Conservation (phyloP, 805 yeast genomes). For the Barnettozyma vustinii region DNA sequence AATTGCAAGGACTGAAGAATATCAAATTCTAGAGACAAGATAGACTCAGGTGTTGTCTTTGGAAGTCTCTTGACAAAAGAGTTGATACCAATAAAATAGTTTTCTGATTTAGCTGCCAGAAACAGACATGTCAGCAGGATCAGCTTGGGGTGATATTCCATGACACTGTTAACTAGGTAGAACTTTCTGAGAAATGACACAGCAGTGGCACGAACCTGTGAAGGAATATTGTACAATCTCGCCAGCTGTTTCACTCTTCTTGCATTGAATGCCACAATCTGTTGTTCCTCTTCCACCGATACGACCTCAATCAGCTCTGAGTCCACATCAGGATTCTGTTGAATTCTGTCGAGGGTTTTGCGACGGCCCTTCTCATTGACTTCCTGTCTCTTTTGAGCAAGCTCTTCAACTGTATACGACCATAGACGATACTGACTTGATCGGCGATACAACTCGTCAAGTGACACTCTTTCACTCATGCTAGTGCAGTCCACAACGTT, state of each 20-base stretch:
- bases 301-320: conserved; percentile 34
- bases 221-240: conserved; percentile 70
- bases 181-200: conserved; percentile 76
- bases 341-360: conserved; percentile 29
- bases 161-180: conserved; percentile 71
- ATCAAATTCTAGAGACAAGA: conserved; percentile 74
- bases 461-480: conserved; percentile 41
- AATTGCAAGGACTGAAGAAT: conserved; percentile 71
- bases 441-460: conserved; percentile 83
- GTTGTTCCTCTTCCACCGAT: conserved; percentile 62
- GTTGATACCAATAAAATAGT: conserved; percentile 80
- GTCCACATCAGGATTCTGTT: conserved; percentile 26
- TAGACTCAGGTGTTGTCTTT: conserved; percentile 59
- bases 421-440: conserved; percentile 81
- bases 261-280: conserved; percentile 64
- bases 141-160: conserved; percentile 84
- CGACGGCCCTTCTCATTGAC: conserved; percentile 52
- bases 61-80: conserved; percentile 69
- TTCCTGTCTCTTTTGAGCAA: conserved; percentile 41
- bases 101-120: conserved; percentile 89
- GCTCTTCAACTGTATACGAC: conserved; percentile 67
- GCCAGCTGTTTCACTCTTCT: conserved; percentile 68
- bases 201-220: conserved; percentile 86
- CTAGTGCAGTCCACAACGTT: background rate
- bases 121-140: conserved; percentile 79